Evolutionary conservation across 345 rosid genomes (phyloP).

Genomic region (Lepidium africanum): DNA sequence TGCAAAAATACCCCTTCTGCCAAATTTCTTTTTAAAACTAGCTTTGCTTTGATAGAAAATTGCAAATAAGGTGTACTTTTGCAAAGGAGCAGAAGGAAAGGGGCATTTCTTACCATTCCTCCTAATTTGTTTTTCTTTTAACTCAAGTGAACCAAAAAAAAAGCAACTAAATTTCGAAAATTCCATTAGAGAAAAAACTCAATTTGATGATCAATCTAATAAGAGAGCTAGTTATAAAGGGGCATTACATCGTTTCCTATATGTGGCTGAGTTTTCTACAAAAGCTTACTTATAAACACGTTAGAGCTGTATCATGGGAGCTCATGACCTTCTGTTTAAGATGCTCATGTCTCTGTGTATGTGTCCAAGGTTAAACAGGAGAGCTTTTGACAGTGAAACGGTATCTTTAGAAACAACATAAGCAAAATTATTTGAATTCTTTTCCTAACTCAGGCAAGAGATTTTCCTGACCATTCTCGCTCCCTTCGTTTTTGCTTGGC

Average conservation of each 20-base stretch:
- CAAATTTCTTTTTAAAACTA: too few species aligned
- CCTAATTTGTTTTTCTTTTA: too few species aligned
- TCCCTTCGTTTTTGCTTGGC: constrained; percentile 79
- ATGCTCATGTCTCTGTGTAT: constrained; percentile 10
- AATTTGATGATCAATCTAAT: neutral
- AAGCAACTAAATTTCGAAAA: too few species aligned
- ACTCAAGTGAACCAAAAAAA: too few species aligned
- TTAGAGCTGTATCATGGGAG: neutral
- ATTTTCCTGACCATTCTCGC: constrained; percentile 92
- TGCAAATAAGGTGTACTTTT: too few species aligned
- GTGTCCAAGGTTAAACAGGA: neutral
- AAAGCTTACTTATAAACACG: neutral
- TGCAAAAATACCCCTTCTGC: too few species aligned
- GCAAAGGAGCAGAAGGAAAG: too few species aligned
- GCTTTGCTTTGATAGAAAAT: too few species aligned
- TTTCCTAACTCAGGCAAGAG: constrained; percentile 56
- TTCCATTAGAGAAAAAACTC: neutral
- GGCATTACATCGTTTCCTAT: neutral
- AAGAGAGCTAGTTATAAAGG: neutral
- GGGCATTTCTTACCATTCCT: too few species aligned
- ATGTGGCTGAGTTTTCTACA: neutral
- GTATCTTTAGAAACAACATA: neutral
- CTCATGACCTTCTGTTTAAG: neutral
- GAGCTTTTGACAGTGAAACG: neutral
- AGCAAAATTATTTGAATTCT: neutral